phyloP scores from a whole-genome alignment of 768 basidiomycete genomes.

The Tylopilus sp. region DNA sequence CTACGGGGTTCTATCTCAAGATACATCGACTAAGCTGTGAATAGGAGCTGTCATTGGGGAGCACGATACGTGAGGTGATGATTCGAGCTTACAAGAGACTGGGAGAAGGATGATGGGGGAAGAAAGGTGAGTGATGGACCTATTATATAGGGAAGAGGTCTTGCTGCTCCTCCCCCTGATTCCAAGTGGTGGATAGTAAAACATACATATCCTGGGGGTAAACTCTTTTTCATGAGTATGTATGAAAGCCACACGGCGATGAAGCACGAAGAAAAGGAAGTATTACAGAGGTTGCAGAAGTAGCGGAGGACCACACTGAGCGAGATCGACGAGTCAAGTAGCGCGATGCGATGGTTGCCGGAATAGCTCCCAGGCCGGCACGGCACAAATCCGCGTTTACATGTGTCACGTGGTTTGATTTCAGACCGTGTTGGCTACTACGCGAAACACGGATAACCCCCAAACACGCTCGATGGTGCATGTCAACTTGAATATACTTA shows the following conservation, averaged over 20 bases:
- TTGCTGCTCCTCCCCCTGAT: too few relatives aligned
- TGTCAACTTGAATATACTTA: too few relatives aligned
- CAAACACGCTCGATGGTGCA: too few relatives aligned
- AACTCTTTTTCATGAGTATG: not conserved
- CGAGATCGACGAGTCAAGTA: slow-evolving; percentile 25
- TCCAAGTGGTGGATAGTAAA: too few relatives aligned
- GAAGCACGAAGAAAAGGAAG: not conserved
- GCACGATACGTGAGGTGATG: too few relatives aligned
- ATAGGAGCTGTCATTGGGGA: not conserved
- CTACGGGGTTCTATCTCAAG: slow-evolving; percentile 18
- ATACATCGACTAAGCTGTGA: slow-evolving; percentile 11
- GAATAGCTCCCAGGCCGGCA: not conserved
- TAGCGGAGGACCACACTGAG: slow-evolving; percentile 23
- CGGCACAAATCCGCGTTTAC: too few relatives aligned
- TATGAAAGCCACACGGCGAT: not conserved
- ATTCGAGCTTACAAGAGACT: not conserved
- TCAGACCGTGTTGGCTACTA: too few relatives aligned
- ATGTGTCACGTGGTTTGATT: too few relatives aligned
- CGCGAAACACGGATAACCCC: too few relatives aligned
- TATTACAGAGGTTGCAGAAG: slow-evolving; percentile 13
- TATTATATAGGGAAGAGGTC: too few relatives aligned
- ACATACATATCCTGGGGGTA: not conserved
- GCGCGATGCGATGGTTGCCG: slow-evolving; percentile 24
- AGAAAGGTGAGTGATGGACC: not conserved
- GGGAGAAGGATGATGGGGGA: not conserved